A percentile compares a stretch with the other conserved stretches of the same genome.
Conservation (phyloP, 768 basidiomycete species). For the Lactarius tabidus region DNA sequence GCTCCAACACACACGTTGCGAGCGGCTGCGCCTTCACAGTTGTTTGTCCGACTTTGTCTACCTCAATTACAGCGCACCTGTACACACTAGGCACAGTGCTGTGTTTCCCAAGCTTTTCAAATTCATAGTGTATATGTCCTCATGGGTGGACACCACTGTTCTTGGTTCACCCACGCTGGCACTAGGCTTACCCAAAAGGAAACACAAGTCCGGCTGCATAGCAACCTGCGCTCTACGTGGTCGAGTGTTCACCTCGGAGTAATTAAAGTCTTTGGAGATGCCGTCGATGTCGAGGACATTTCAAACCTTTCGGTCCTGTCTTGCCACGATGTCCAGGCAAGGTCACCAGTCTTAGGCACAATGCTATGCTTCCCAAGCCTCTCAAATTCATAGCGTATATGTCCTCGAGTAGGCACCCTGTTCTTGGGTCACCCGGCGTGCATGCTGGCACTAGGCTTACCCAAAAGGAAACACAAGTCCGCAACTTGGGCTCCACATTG, state of each 20-base stretch:
- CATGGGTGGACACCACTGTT: constrained; percentile 15
- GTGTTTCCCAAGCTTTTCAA: constrained; percentile 19
- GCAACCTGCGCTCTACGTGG: constrained; percentile 24
- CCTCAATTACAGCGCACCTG: too few species aligned
- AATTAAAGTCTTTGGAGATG: constrained; percentile 21
- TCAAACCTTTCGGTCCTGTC: constrained; percentile 11
- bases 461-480: constrained; percentile 16
- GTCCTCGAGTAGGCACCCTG: constrained; percentile 17
- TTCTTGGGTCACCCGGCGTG: constrained; percentile 18
- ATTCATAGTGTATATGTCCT: constrained; percentile 22
- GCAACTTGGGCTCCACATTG: constrained; percentile 24
- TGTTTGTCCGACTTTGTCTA: too few species aligned
- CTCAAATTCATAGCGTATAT: constrained; percentile 21
- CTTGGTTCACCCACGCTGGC: constrained; percentile 21
- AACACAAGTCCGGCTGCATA: constrained; percentile 5
- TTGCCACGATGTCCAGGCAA: constrained; percentile 22
- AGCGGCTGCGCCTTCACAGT: too few species aligned
- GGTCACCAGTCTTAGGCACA: constrained; percentile 18
- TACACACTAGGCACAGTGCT: constrained; percentile 20
- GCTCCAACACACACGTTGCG: too few species aligned
- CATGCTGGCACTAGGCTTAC: constrained; percentile 24
- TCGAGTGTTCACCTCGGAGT: constrained; percentile 20
- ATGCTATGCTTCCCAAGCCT: constrained; percentile 20
- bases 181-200: constrained; percentile 22
- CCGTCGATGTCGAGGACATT: constrained; percentile 16